phyloP scores from a whole-genome alignment of 495 filamentous ascomycete species.

The Daldinia grandis region DNA sequence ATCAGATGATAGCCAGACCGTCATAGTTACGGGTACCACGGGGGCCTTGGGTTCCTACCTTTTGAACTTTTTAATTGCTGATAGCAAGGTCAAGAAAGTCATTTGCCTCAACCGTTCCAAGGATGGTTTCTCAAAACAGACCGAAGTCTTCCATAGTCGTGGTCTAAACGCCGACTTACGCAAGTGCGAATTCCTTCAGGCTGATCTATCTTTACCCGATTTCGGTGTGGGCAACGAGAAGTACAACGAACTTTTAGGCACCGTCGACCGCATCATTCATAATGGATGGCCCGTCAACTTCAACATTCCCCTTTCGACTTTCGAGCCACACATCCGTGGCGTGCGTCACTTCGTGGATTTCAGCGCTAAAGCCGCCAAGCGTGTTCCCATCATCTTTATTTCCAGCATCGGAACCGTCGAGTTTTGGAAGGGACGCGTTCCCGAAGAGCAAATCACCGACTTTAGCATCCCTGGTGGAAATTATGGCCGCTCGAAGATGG shows the following conservation, averaged over 20 bases:
- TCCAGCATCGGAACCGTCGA: constrained; percentile 55
- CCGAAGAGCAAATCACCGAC: constrained; percentile 54
- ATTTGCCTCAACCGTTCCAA: constrained; percentile 63
- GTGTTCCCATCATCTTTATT: constrained; percentile 55
- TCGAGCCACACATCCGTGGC: constrained; percentile 59
- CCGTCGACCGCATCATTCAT: constrained; percentile 57
- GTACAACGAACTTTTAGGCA: constrained; percentile 49
- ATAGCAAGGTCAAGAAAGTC: constrained; percentile 53
- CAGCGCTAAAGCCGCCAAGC: constrained; percentile 41
- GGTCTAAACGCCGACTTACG: constrained; percentile 52
- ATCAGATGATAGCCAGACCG: constrained; percentile 43
- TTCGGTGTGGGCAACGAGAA: constrained; percentile 21
- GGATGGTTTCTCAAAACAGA: constrained; percentile 10
- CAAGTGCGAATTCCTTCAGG: constrained; percentile 22
- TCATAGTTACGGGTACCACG: constrained; percentile 68
- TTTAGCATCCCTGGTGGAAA: constrained; percentile 49
- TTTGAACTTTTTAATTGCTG: constrained; percentile 49
- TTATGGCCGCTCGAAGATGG: constrained; percentile 64
- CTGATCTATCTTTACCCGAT: constrained; percentile 19
- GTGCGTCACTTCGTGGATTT: constrained; percentile 58
- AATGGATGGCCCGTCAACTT: constrained; percentile 72
- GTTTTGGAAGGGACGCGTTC: constrained; percentile 45
- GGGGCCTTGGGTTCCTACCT: constrained; percentile 66
- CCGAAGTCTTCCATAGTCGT: constrained; percentile 45
- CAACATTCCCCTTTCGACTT: constrained; percentile 61